Percentiles rank a stretch among this genome's conserved stretches.
Conservation (phyloP, 2,329 filamentous ascomycete species). For the Aspergillus novofumigatus region DNA sequence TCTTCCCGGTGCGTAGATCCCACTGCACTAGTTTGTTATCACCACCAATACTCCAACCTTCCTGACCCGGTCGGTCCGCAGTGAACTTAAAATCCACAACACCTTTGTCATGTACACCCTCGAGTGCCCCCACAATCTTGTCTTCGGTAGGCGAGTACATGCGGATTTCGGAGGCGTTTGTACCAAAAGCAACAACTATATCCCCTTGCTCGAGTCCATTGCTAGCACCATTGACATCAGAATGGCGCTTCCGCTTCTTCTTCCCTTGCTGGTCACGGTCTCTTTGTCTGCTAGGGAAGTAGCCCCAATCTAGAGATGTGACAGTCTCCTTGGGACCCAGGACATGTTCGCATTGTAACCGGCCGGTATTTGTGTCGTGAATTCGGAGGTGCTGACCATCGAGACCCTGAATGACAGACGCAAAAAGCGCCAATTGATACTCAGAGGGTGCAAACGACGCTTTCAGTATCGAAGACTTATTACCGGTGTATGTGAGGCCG, state of each 20-base stretch:
- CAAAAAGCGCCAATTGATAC: constrained; percentile 50
- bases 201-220: constrained; percentile 35
- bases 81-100: constrained; percentile 51
- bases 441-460: constrained; percentile 49
- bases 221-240: constrained; percentile 36
- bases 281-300: constrained; percentile 32
- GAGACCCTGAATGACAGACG: constrained; percentile 51
- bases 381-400: constrained; percentile 51
- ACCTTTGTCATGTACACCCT: constrained; percentile 45
- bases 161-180: constrained; percentile 46
- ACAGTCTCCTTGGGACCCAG: constrained; percentile 44
- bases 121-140: constrained; percentile 42
- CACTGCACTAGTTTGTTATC: constrained; percentile 52
- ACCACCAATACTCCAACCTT: constrained; percentile 52
- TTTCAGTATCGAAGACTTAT: constrained; percentile 46
- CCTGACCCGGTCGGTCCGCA: constrained; percentile 31
- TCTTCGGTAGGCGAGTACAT: constrained; percentile 49
- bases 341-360: constrained; percentile 48
- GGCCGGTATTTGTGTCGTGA: constrained; percentile 48
- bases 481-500: constrained; percentile 33
- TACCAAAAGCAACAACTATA: constrained; percentile 48
- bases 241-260: constrained; percentile 50
- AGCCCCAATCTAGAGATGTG: constrained; percentile 51
- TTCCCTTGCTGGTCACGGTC: constrained; percentile 39
- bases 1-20: constrained; percentile 44